A percentile compares a stretch with the other conserved stretches of the same genome.
phyloP scores from a whole-genome alignment of 768 basidiomycete genomes.

The Royoungia palumana region DNA sequence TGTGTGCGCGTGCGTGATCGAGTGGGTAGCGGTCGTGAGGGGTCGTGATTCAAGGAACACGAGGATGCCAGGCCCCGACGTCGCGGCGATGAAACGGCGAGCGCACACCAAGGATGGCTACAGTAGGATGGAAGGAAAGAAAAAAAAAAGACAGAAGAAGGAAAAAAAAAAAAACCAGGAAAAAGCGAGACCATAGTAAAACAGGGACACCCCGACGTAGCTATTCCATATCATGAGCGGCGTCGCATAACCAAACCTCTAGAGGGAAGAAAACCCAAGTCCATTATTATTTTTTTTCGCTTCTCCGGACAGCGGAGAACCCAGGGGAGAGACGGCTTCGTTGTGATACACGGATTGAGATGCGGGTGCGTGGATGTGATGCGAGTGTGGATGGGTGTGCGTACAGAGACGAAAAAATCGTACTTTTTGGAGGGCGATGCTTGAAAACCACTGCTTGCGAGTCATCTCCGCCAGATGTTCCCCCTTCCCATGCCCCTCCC shows the following conservation, averaged over 20 bases:
- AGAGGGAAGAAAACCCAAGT: background rate
- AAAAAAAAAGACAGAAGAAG: background rate
- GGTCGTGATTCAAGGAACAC: too few species aligned
- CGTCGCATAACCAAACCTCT: conserved; percentile 8
- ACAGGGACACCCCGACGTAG: conserved; percentile 9
- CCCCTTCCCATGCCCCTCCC: conserved; percentile 13
- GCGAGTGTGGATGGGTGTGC: conserved; percentile 3
- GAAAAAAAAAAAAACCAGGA: background rate
- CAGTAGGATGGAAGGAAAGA: background rate
- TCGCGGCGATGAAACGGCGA: too few species aligned
- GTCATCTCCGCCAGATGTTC: conserved; percentile 1
- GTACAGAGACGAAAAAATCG: background rate
- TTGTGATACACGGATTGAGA: conserved; percentile 1
- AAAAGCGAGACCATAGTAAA: conserved; percentile 4
- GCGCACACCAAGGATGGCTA: background rate
- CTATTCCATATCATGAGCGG: conserved; percentile 14
- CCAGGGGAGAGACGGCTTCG: background rate
- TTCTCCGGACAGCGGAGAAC: conserved; percentile 15
- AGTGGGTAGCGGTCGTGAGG: too few species aligned
- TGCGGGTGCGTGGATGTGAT: conserved; percentile 1
- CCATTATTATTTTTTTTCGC: background rate
- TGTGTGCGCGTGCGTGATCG: too few species aligned
- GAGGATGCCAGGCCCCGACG: too few species aligned
- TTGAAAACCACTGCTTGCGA: conserved; percentile 4
- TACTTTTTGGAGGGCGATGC: background rate